Evolutionary conservation across 192 early-diverging fungal species (phyloP), one percentile per base, ranked within the genome.

Genomic region (Coemansia biformis): DNA sequence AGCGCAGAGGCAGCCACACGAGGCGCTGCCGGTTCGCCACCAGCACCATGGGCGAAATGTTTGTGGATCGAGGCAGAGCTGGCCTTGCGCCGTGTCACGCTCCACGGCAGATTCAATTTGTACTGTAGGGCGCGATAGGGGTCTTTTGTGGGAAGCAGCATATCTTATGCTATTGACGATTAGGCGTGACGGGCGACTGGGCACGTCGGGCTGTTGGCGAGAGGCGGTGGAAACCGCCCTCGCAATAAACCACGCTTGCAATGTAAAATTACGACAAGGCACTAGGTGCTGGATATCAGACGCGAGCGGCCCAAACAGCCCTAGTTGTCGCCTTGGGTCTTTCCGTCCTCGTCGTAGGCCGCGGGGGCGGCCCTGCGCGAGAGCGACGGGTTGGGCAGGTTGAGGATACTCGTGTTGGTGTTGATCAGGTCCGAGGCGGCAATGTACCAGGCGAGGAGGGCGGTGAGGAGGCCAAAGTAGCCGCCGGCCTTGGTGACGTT

Each of bases 361-460:
- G 17, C 17, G 22, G 36, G 13, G 16, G 10, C 16, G 13, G 30
- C 16, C 22, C 35, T 8, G 38, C 64, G 50, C 3, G 62, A 62
- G 28, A 72, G 57, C 33, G 69, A 65, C 5, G 69, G 69, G 36
- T 72, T 72, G 53, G 82, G 84, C 24, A 86, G 61, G 10, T 43
- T 63, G 37, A 86, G 77, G 57, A 76, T 71, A 45, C 79, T 78
- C 46, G 66, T 78, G 19, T 76, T 51, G 5, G 55, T 54, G 24
- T 66, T 71, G 38, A 81, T 80, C 7, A 86, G 74, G 51, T 81
- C 79, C 13, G 79, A 75, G 0, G 81, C 76, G 16, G 84, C 80
- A 53, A 77, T 79, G 59, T 90, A 90, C 84, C 83, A 90, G 41
- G 84, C 87, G 49, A 83, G 76, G 13, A 86, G 38, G 8, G 87